Percentiles rank a stretch among this genome's conserved stretches.
phyloP scores from a whole-genome alignment of 768 basidiomycete genomes.

The Pleurotus tuber-regium region DNA sequence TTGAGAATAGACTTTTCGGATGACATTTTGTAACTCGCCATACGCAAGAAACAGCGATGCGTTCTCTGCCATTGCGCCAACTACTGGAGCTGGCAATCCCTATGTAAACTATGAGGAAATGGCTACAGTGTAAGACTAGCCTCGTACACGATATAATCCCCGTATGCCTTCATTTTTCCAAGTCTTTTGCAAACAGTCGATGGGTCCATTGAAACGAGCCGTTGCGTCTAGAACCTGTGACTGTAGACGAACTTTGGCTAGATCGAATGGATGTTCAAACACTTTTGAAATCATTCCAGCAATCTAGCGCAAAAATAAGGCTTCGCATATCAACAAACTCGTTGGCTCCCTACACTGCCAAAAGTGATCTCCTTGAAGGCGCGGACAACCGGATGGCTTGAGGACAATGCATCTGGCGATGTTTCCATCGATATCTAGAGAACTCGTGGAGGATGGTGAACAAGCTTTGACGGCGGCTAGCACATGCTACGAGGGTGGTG shows the following conservation, averaged over 20 bases:
- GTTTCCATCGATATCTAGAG: constrained; percentile 9
- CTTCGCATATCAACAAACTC: background rate
- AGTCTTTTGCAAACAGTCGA: constrained; percentile 87
- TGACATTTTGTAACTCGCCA: constrained; percentile 66
- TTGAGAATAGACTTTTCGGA: constrained; percentile 41
- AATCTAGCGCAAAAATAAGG: constrained; percentile 34
- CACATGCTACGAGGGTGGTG: too few relatives aligned
- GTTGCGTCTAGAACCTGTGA: constrained; percentile 77
- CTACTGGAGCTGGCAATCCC: constrained; percentile 93
- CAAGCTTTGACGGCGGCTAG: too few relatives aligned
- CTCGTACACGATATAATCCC: constrained; percentile 87
- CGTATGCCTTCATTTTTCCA: constrained; percentile 77
- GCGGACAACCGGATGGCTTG: constrained; percentile 23
- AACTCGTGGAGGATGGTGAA: too few relatives aligned
- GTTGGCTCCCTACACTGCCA: constrained; percentile 37
- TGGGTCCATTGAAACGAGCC: constrained; percentile 73
- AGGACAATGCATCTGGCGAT: constrained; percentile 7
- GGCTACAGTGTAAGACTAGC: too few relatives aligned
- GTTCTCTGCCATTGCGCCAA: constrained; percentile 93
- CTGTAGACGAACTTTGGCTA: constrained; percentile 93
- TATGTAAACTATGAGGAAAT: too few relatives aligned
- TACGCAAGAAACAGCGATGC: constrained; percentile 88
- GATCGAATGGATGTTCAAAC: constrained; percentile 94
- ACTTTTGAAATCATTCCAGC: constrained; percentile 84
- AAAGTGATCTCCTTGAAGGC: constrained; percentile 46